Conservation (phyloP, 352 stramenopile genomes). For the Bremia lactucae region DNA sequence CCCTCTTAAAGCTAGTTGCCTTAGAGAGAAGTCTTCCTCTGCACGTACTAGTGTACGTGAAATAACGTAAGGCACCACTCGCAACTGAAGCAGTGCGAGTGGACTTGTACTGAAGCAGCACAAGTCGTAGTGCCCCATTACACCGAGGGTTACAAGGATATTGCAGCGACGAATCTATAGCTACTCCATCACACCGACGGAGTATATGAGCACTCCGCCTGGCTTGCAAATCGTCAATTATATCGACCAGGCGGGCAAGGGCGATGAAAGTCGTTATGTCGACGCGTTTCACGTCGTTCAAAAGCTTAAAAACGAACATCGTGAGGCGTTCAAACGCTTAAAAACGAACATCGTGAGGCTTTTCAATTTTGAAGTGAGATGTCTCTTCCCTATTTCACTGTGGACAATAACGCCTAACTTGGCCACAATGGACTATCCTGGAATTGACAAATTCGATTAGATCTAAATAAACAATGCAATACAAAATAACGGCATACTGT, state of each 20-base stretch:
- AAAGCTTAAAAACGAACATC: too few relatives aligned
- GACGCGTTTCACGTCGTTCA: constrained; percentile 70
- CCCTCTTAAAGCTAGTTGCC: too few relatives aligned
- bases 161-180: constrained; percentile 76
- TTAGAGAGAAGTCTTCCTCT: too few relatives aligned
- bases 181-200: constrained; percentile 81
- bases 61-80: too few relatives aligned
- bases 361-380: constrained; percentile 64
- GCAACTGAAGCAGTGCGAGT: too few relatives aligned
- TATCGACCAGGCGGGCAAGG: constrained; percentile 55
- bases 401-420: constrained; percentile 69
- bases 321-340: too few relatives aligned
- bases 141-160: constrained; percentile 78
- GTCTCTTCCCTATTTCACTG: constrained; percentile 62
- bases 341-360: constrained; percentile 38
- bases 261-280: constrained; percentile 68
- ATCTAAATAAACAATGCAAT: too few relatives aligned
- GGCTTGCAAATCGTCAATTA: constrained; percentile 87
- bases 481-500: too few relatives aligned
- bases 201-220: constrained; percentile 78
- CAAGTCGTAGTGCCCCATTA: too few relatives aligned
- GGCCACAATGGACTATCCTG: constrained; percentile 74
- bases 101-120: too few relatives aligned
- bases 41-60: too few relatives aligned
- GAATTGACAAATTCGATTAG: too few relatives aligned